Conservation (phyloP, 2,329 filamentous ascomycete species). For the Nemania abortiva region DNA sequence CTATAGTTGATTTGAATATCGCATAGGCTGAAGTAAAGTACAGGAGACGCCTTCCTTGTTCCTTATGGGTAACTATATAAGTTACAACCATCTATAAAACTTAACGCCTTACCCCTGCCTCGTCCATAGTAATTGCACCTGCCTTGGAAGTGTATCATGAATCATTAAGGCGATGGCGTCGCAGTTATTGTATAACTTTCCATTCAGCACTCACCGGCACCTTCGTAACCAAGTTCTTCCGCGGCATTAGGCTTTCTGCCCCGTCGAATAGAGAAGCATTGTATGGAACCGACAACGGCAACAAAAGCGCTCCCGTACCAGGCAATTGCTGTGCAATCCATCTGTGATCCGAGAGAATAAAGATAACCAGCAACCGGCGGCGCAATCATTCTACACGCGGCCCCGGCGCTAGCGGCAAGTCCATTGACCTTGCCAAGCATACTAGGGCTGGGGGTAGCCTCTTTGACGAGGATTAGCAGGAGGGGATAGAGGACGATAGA, state of each 20-base stretch:
- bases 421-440: conserved; percentile 75
- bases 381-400: conserved; percentile 75
- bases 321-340: conserved; percentile 70
- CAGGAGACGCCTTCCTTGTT: no score
- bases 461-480: conserved; percentile 75
- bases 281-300: conserved; percentile 67
- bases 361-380: conserved; percentile 74
- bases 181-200: background rate
- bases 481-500: conserved; percentile 75
- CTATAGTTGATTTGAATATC: no score
- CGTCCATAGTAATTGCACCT: no score
- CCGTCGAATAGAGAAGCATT: conserved; percentile 68
- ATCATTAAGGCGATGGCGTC: background rate
- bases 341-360: conserved; percentile 69
- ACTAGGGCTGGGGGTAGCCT: conserved; percentile 68
- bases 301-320: conserved; percentile 73
- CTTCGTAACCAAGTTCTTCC: conserved; percentile 32
- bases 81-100: background rate
- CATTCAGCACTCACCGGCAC: conserved; percentile 12
- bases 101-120: background rate
- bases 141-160: background rate
- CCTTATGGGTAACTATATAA: no score
- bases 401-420: conserved; percentile 73
- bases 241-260: conserved; percentile 38
- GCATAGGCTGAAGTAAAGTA: no score